Base-by-base conservation (phyloP, 345 rosid genomes). In the Chamaenerion angustifolium region DNA sequence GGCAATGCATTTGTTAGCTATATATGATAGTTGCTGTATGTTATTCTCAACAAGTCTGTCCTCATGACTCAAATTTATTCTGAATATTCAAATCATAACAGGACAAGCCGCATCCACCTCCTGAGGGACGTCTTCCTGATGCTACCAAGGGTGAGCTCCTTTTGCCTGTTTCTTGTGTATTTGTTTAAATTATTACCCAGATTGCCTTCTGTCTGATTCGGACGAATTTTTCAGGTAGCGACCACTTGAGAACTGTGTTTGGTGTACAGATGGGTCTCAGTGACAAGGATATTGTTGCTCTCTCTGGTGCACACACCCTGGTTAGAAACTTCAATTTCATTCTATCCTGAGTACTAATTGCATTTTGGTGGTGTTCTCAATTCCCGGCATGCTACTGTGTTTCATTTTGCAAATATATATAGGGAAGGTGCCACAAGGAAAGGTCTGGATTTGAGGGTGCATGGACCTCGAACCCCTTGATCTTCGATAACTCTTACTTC, bases 361-460 rank as follows among this genome's bases (percentile, higher is more conserved):
- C 31, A 10, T 41, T n/a, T 25, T 45, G 12, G 17, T 15, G 0
- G 21, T 3, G 42, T 21, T 11, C 15, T 52, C 12, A 1, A 18
- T 10, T 23, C 43, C 19, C 15, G 12, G 10, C 48, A 27, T 31
- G 11, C 15, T 11, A 19, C 4, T 10, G 6, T 27, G 6, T 27
- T 16, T 40, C 1, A 11, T 18, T 42, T 31, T 13, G 9, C 8
- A 47, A 43, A 43, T 27, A 14, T 67, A 14, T 67, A 11, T 63
- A 87, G 98, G 98, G 98, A 59, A 77, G 85, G 63, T 72, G 84
- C 75, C 98, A 92, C 82, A 84, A 77, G 70, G 98, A 92, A 59
- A 76, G 98, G 61, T 92, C 98, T 60, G 98, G 98, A 44, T 87
- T 87, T 56, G 98, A 87, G 64, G 98, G 96, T 42, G 64, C 96